Evolutionary conservation across 345 rosid genomes (phyloP), one percentile per base, ranked within the genome.

Genomic region (Raphanus raphanistrum): DNA sequence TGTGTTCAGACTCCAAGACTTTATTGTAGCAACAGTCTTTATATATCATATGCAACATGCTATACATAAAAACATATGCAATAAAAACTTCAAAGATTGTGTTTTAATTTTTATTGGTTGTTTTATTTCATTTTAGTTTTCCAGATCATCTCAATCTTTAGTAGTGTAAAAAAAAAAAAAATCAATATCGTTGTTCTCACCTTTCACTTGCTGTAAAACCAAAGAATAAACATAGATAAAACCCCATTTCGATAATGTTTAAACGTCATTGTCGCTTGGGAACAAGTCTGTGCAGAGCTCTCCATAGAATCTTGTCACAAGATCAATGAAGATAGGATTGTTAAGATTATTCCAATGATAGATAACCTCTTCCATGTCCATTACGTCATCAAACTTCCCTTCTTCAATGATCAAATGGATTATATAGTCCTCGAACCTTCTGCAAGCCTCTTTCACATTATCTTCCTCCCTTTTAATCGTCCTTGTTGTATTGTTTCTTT

Each of bases 331-430:
- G 76, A 87, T 86, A 0, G 97, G 94, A 55, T 75, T 79, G 60
- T 85, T 87, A 8, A 94, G 89, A 82, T 84, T 88, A 76, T 84
- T 90, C 94, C 96, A 90, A 59, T 93, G 86, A 45, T 75, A 83
- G 8, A 90, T 83, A 76, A 94, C 89, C 83, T 94, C 96, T 75
- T 92, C 97, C 5, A 94, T 90, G 67, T 88, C 97, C 77, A 70
- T 84, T 73, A 92, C 72, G 68, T 88, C 96, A 73, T 80, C 86
- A 6, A 81, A 73, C 78, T 79, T 88, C 35, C 94, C 92, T 76
- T 91, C 94, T 68, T 92, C 94, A 33, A 83, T 86, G 5, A 89
- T 83, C 92, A 92, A 82, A 63, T 90, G 92, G 83, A 90, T 89
- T 83, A 94, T 74, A 76, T 90, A 90, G 70, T 87, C 86, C 86